Base-by-base conservation (phyloP, 176 grass and related monocot genomes). In the Puya raimondii region DNA sequence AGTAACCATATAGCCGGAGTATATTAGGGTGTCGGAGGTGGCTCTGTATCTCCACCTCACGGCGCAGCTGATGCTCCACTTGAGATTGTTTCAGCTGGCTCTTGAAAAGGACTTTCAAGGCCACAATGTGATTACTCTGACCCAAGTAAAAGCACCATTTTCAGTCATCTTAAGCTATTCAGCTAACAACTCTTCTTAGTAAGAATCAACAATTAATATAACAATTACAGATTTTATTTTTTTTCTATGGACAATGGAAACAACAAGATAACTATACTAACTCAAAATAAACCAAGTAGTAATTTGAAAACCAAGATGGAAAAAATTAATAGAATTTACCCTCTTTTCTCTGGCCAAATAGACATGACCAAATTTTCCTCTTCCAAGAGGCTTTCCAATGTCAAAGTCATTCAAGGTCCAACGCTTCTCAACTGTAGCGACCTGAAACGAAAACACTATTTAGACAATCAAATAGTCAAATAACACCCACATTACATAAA, bases 51-150 rank as follows among this genome's bases (percentile, higher is more conserved):
- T 99, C 89, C 1, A 99, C 94, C 64, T 99, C 94, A 1, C 90
- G 89, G 0, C 75, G 70, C 3, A 99, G 79, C 72, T 99, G 94
- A 74, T 99, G 94, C 75, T 93, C 94, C 0, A 99, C 89, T 64
- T 88, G 84, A 20, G 89, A 99, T 47, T 99, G 87, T 50, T 88
- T 99, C 0, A 99, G 80, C 6, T 99, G 94, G 69, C 84, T 91
- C 87, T 99, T 99, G 71, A 99, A 99, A 69, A 99, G 82, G 70
- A 99, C 89, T 83, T 99, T 99, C 63, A 99, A 75, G 26, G 89
- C 94, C 23, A 99, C 90, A 58, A 99, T 88, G 0, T 90, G 86
- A 56, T 71, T 99, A 23, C 90, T 93, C 94, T 99, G 80, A 67
- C 68, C 42, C 52, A 81, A 68, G 11, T 48, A 22, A 42, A 68